phyloP scores from a whole-genome alignment of 208 protist species.

The Paratrypanosoma confusum region DNA sequence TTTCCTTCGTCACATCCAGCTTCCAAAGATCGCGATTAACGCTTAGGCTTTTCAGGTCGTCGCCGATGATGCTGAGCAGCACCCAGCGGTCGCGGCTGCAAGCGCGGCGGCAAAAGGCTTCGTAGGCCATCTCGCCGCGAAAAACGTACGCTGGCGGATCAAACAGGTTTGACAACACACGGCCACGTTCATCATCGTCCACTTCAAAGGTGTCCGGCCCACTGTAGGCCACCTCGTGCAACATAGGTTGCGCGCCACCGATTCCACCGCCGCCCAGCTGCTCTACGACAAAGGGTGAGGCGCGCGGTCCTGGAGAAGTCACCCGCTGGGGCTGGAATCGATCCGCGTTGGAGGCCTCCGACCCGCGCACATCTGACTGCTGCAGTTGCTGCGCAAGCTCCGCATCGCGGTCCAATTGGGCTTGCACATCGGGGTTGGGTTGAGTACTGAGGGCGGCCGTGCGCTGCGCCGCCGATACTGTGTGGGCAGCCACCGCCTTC shows the following conservation, averaged over 20 bases:
- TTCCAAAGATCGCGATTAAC: constrained; percentile 68
- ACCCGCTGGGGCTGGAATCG: not conserved
- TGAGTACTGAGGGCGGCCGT: not conserved
- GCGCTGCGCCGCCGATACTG: not conserved
- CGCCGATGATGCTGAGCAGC: constrained; percentile 36
- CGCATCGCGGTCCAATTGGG: not conserved
- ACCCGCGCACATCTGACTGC: not conserved
- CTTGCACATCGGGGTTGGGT: not conserved
- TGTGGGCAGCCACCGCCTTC: constrained; percentile 26
- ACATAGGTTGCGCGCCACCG: not conserved
- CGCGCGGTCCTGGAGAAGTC: not conserved
- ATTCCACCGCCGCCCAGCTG: not conserved
- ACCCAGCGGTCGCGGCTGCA: constrained; percentile 41
- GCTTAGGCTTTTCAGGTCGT: constrained; percentile 42
- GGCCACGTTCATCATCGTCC: not conserved
- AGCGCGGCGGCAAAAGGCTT: constrained; percentile 27
- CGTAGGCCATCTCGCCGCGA: constrained; percentile 14
- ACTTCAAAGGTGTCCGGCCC: not conserved
- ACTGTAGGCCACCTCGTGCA: not conserved
- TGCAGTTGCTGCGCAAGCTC: not conserved
- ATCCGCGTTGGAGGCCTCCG: not conserved
- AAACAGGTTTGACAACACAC: constrained; percentile 17
- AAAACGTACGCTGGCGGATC: constrained; percentile 36
- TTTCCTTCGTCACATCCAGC: constrained; percentile 19
- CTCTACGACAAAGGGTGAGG: not conserved